Evolutionary conservation across 192 early-diverging fungal species (phyloP), one percentile per base, ranked within the genome.

Genomic region (Helicostylum pulchrum): DNA sequence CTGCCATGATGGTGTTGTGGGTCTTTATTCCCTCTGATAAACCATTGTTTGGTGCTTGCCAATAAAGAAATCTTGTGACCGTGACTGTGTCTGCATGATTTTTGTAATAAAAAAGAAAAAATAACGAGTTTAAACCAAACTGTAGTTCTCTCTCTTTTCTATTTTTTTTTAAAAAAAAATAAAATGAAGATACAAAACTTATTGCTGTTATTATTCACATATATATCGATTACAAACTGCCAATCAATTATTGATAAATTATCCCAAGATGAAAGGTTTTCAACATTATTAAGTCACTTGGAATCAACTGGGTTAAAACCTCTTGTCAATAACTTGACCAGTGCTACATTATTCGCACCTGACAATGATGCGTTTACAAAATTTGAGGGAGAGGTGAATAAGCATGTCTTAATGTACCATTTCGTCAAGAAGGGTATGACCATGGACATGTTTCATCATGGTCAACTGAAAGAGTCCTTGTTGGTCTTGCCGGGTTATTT

Each of bases 311-410:
- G 78, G 21, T 75, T 87, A 66, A 74, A 82, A 6, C 74, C 83
- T 4, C 70, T 70, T 51, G 69, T 87, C 30, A 87, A 87, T 56
- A 69, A 67, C 20, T n/a, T 87, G n/a, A 67, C 77, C 30, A 76
- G 78, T 44, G 81, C 65, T 4, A 87, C 85, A 20, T 68, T 87
- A 19, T 76, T 87, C 61, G 85, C 82, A 31, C 83, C 83, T 36
- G 79, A 77, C 6, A 84, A 87, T 71, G 77, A 77, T 19, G 85
- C 85, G 0, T 64, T 87, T 10, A 48, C 26, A 15, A 77, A 76
- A 60, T 56, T 73, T 17, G 64, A 70, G 12, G 42, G 36, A 2
- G 56, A 53, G 2, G 36, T 64, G 15, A 49, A 64, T 3, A 45
- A 51, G 20, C 54, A 71, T 0, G 5, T 60, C 2, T 46, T 76